Base-by-base conservation (phyloP, 2,329 filamentous ascomycete genomes). In the Laburnicola sp. region DNA sequence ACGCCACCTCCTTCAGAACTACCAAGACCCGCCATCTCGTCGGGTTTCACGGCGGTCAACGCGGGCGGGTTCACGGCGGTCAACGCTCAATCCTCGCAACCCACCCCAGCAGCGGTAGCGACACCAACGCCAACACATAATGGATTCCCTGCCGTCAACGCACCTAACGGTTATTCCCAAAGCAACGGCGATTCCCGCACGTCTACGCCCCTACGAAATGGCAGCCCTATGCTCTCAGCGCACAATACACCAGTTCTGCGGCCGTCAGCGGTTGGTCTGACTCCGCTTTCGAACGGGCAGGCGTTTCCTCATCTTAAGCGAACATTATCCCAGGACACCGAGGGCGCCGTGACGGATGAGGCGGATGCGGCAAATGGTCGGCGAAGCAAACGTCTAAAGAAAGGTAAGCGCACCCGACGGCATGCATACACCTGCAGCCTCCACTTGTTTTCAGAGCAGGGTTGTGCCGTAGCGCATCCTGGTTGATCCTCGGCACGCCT, bases 381-480 rank as follows among this genome's bases (percentile, higher is more conserved):
- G 56, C 86, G 93, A 51, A 97, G 92, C 74, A 99, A 99, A 76
- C 86, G 94, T 37, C 80, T 96, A 9, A 96, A 94, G 74, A 96
- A 95, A 80, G 86, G 86, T 88, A 79, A 66, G 81, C 57, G 59
- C 54, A 54, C 50, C 49, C 50, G 43, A 35, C 46, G 47, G n/a
- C 54, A 51, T 56, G 54, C 54, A 62, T 45, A 48, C 47, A 50
- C 28, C 50, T 59, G 55, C 58, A 59, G 56, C 50, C 53, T 56
- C 53, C 45, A 40, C 48, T 51, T 59, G 59, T 59, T 50, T 57
- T 62, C 39, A 41, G 51, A 61, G 58, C 60, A 59, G 52, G 63
- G 63, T 58, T 67, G 47, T 50, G 48, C 44, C 53, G 31, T 44
- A 46, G 57, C 59, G 45, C 50, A 58, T 59, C 54, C 56, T 61